These are phyloP conservation scores for Pythium aquatile DNA, from an alignment of 352 stramenopile genomes.

Conservation along the genomic window DNA sequence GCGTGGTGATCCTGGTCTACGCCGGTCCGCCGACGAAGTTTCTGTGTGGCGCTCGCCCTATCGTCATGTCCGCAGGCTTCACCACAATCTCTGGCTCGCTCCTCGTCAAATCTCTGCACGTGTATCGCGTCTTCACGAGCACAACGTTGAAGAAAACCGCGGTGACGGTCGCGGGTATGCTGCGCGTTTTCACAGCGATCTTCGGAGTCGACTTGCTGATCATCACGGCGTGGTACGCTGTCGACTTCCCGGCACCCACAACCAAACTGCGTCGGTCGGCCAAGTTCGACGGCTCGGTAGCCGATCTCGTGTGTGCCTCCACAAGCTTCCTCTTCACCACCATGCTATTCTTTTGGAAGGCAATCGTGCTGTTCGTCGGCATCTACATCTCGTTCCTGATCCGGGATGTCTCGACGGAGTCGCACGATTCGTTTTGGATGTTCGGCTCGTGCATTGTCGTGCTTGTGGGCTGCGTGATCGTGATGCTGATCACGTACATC, in stretches of 20 bases:
- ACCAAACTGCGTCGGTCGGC: slow-evolving; percentile 20
- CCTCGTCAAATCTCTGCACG: slow-evolving; percentile 36
- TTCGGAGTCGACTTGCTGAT: slow-evolving; percentile 32
- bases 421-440: slow-evolving; percentile 70
- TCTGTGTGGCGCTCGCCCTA: slow-evolving; percentile 33
- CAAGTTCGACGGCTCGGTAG: background rate
- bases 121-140: slow-evolving; percentile 35
- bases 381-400: slow-evolving; percentile 38
- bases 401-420: slow-evolving; percentile 61
- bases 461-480: slow-evolving; percentile 33
- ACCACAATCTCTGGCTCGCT: slow-evolving; percentile 32
- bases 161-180: slow-evolving; percentile 17
- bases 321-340: slow-evolving; percentile 29
- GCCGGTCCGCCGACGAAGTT: slow-evolving; percentile 37
- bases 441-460: slow-evolving; percentile 49
- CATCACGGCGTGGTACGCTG: slow-evolving; percentile 24
- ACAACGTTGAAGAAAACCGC: slow-evolving; percentile 25
- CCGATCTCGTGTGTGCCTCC: slow-evolving; percentile 22
- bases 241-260: slow-evolving; percentile 31
- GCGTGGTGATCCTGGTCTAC: slow-evolving; percentile 35
- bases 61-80: slow-evolving; percentile 26
- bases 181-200: slow-evolving; percentile 18
- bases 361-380: slow-evolving; percentile 19
- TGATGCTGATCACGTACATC: slow-evolving; percentile 37
- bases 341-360: slow-evolving; percentile 37